Conservation (phyloP, 139 green algal genomes). For the Deuterostichococcus epilithicus region DNA sequence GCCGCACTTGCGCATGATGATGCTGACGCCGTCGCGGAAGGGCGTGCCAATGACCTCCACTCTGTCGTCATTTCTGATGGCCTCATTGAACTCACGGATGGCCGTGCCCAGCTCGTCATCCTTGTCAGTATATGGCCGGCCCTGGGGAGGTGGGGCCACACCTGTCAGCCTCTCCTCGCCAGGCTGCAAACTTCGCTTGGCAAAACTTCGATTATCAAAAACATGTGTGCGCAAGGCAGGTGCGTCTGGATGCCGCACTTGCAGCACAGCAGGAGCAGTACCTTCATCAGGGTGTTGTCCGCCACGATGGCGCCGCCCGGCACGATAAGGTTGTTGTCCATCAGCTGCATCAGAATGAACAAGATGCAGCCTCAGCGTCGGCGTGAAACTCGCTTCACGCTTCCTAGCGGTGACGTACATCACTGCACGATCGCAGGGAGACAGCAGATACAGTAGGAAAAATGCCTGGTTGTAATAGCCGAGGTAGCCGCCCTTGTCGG, state of each 20-base stretch:
- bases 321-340: conserved; percentile 43
- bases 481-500: conserved; percentile 49
- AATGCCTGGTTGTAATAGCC: conserved; percentile 32
- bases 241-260: neutral
- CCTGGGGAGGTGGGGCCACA: neutral
- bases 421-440: too few relatives aligned
- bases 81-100: conserved; percentile 44
- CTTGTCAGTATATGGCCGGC: conserved; percentile 1
- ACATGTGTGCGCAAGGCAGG: too few relatives aligned
- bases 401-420: neutral
- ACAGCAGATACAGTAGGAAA: neutral
- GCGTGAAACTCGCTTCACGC: neutral
- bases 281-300: conserved; percentile 58
- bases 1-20: conserved; percentile 17
- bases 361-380: neutral
- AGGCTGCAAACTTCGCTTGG: too few relatives aligned
- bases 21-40: conserved; percentile 44
- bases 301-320: conserved; percentile 38
- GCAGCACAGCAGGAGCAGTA: too few relatives aligned
- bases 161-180: too few relatives aligned
- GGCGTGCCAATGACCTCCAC: conserved; percentile 40
- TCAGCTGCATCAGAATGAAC: conserved; percentile 16
- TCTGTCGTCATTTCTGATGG: conserved; percentile 15
- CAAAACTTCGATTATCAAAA: too few relatives aligned
- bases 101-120: conserved; percentile 30